phyloP scores from a whole-genome alignment of 495 filamentous ascomycete species.

The Penicillium silybi region DNA sequence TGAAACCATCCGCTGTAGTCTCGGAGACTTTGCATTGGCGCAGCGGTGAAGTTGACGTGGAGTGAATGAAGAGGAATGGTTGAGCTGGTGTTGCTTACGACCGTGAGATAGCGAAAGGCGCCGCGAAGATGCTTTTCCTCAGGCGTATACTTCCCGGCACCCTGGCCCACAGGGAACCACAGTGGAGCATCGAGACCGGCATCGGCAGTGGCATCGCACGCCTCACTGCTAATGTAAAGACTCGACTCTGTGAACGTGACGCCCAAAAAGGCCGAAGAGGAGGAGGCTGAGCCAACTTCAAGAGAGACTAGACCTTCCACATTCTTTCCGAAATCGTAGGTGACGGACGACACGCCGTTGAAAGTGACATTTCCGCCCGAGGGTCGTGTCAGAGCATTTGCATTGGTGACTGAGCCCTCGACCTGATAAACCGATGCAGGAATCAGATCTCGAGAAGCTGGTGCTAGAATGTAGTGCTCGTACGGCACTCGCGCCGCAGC shows the following conservation, averaged over 20 bases:
- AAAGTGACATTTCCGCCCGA: no score
- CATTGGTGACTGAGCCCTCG: slow-evolving; percentile 28
- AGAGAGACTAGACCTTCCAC: slow-evolving; percentile 41
- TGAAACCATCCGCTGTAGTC: slow-evolving; percentile 60
- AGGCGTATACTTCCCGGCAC: slow-evolving; percentile 28
- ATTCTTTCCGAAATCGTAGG: slow-evolving; percentile 44
- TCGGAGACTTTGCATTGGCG: slow-evolving; percentile 46
- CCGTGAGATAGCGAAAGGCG: slow-evolving; percentile 42
- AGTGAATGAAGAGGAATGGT: slow-evolving; percentile 14
- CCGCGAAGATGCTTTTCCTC: slow-evolving; percentile 35
- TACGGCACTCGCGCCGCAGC: slow-evolving; percentile 15
- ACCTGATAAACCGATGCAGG: slow-evolving; percentile 29
- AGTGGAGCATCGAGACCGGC: slow-evolving; percentile 37
- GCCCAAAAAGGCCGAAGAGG: slow-evolving; percentile 34
- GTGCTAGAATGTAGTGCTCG: slow-evolving; percentile 42
- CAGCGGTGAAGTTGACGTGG: slow-evolving; percentile 27
- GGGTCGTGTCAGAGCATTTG: no score
- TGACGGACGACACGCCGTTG: slow-evolving; percentile 12
- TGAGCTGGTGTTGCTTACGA: slow-evolving; percentile 23
- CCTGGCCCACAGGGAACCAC: slow-evolving; percentile 29
- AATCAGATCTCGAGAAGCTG: slow-evolving; percentile 27
- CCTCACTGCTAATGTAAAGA: slow-evolving; percentile 37
- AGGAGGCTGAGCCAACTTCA: slow-evolving; percentile 28
- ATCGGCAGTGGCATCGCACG: slow-evolving; percentile 41
- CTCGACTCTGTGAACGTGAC: slow-evolving; percentile 42